These are phyloP conservation scores for Claviceps quebecensis DNA, from an alignment of 2,329 filamentous ascomycete genomes.

Conservation along the genomic window DNA sequence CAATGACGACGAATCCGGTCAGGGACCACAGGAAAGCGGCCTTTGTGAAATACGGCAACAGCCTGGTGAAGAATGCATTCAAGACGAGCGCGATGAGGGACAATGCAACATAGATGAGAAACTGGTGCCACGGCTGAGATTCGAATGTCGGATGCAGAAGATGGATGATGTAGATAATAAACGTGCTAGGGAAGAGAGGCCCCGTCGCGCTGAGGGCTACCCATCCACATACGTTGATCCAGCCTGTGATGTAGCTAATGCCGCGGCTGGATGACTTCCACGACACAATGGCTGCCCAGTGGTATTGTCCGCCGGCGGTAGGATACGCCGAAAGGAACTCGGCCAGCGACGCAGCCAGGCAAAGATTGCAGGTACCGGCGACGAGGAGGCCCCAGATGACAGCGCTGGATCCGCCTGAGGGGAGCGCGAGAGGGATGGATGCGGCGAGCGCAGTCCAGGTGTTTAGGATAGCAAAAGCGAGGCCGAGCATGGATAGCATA, in stretches of 20 bases:
- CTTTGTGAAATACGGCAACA: slow-evolving; percentile 53
- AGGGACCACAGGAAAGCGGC: slow-evolving; percentile 59
- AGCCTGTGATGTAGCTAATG: slow-evolving; percentile 57
- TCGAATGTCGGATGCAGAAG: slow-evolving; percentile 45
- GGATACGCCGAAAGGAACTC: slow-evolving; percentile 56
- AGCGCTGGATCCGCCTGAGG: slow-evolving; percentile 56
- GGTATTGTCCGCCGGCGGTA: slow-evolving; percentile 49
- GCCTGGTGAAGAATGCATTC: slow-evolving; percentile 43
- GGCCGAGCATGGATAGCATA: slow-evolving; percentile 31
- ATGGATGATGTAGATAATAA: slow-evolving; percentile 51
- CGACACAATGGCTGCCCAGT: slow-evolving; percentile 55
- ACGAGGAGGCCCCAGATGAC: slow-evolving; percentile 58
- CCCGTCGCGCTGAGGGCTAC: slow-evolving; percentile 55
- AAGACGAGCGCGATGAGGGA: slow-evolving; percentile 46
- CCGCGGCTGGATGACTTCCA: slow-evolving; percentile 46
- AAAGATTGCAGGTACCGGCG: slow-evolving; percentile 55
- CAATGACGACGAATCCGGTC: slow-evolving; percentile 54
- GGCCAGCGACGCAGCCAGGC: slow-evolving; percentile 52
- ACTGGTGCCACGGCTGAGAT: slow-evolving; percentile 53
- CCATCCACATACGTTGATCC: slow-evolving; percentile 65
- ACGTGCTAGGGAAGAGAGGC: slow-evolving; percentile 50
- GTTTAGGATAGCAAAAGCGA: slow-evolving; percentile 36
- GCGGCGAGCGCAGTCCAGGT: slow-evolving; percentile 35
- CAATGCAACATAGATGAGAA: slow-evolving; percentile 56
- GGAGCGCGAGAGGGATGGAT: slow-evolving; percentile 37